Evolutionary conservation across 2,329 filamentous ascomycete genomes (phyloP), one percentile per base, ranked within the genome.

Genomic region (Apiospora rasikravindrae): DNA sequence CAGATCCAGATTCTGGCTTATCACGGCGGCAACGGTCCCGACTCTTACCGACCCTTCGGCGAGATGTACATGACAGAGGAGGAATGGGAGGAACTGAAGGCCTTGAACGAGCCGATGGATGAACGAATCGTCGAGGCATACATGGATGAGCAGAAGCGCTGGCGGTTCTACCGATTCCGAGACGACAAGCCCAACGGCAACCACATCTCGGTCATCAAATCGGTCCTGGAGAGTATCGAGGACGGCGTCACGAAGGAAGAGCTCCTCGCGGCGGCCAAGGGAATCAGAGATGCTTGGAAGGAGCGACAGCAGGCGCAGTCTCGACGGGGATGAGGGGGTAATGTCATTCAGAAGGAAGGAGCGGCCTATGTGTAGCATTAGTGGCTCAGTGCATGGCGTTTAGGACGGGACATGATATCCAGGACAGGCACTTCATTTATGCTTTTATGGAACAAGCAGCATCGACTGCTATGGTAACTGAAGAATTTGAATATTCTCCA

Each of bases 121-220:
- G 93, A 96, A 74, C 88, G 93, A 69, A 93, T 99, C 73, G 92
- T 98, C 71, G 96, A 99, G 83, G 98, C 95, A 80, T 94, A 91
- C 79, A 90, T 94, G 82, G 94, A 98, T 78, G 86, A 90, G 1
- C 82, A 91, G 72, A 89, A 89, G 24, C 86, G 91, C 29, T 99
- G 96, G 96, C 90, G 95, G 72, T 94, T 94, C 81, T 92, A 96
- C 77, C 91, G 95, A 42, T 96, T 98, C 82, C 89, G 96, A 70
- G 95, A 98, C 78, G 96, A 99, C 82, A 99, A 99, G 84, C 86
- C 87, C 40, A 93, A 98, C 76, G 95, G 94, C 0, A 99, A 99
- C 78, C 95, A 98, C 82, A 92, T 93, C 73, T 91, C 86, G 24
- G 96, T 94, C 0, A 94, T 98, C 1, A 86, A 91, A 37, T 97